Conservation (phyloP, 208 protist genomes). For the Wallacemonas sp. region DNA sequence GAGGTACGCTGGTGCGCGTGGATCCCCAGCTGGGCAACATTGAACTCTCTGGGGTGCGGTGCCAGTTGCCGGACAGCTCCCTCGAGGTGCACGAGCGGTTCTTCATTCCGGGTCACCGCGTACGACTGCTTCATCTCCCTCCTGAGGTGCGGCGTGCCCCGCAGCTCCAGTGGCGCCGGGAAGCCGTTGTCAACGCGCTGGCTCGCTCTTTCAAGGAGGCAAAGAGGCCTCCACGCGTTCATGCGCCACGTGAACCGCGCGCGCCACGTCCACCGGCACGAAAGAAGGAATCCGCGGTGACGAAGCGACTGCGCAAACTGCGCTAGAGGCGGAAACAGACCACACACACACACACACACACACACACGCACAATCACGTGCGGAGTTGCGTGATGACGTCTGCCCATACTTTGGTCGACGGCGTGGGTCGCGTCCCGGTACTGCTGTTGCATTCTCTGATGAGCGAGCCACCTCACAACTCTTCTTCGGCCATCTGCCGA, state of each 20-base stretch:
- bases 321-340: not conserved
- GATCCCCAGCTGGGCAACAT: conserved; percentile 3
- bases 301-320: conserved; percentile 1
- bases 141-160: not conserved
- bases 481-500: no score
- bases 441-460: no score
- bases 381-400: no score
- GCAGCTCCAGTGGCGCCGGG: conserved; percentile 8
- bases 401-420: no score
- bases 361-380: not conserved
- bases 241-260: not conserved
- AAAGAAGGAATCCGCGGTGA: not conserved
- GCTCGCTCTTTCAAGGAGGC: conserved; percentile 6
- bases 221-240: not conserved
- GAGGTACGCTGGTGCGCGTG: not conserved
- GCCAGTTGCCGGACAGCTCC: conserved; percentile 8
- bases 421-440: no score
- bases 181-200: not conserved
- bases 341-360: not conserved
- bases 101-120: conserved; percentile 3
- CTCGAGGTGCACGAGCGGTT: conserved; percentile 8
- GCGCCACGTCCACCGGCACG: not conserved
- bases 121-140: conserved; percentile 1
- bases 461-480: no score
- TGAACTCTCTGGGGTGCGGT: not conserved